Base-by-base conservation (phyloP, 768 basidiomycete genomes). In the Gelatoporia subvermispora region DNA sequence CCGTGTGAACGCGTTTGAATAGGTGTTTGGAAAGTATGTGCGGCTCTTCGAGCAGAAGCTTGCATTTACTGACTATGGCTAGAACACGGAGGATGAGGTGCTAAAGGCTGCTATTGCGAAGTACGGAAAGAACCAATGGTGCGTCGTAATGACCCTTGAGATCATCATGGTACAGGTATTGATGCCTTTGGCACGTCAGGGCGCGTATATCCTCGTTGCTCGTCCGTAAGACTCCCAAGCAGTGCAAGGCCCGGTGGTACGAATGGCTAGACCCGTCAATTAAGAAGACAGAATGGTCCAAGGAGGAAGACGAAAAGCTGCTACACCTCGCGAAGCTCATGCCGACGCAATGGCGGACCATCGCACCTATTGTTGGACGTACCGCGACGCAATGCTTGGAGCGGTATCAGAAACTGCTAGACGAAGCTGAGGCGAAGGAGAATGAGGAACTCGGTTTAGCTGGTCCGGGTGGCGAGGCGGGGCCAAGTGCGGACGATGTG, bases 221-320 rank as follows among this genome's bases (percentile, higher is more conserved):
- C 44, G 96, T 98, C 31, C 84, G 96, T 56, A 99, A 99, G 70
- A 99, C 96, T 1, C 94, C 96, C 10, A 99, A 99, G 65, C 96
- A 99, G 72, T 99, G 96, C 75, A 99, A 99, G 68, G 92, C 92
- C 1, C 88, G 93, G 35, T 98, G 95, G 95, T 97, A 95, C 63
- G 95, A 97, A 71, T 98, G 96, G 96, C 73, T 98, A 42, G 96
- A 99, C 70, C 96, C 96, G 5, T 94, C 93, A 44, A 99, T 98
- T 70, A 97, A 97, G 70, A 99, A 99, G 75, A 97, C 95, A 16
- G 96, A 98, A 67, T 99, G 96, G 96, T 96, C 94, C 40, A 98
- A 97, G 73, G 93, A 85, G 51, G 96, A 99, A 69, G 96, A 99
- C 69, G 96, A 98, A 72, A 99, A 98, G 67, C 80, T 99, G 3